Base-by-base conservation (phyloP, 2,329 filamentous ascomycete species). In the Aspergillus fumigatiaffinis region DNA sequence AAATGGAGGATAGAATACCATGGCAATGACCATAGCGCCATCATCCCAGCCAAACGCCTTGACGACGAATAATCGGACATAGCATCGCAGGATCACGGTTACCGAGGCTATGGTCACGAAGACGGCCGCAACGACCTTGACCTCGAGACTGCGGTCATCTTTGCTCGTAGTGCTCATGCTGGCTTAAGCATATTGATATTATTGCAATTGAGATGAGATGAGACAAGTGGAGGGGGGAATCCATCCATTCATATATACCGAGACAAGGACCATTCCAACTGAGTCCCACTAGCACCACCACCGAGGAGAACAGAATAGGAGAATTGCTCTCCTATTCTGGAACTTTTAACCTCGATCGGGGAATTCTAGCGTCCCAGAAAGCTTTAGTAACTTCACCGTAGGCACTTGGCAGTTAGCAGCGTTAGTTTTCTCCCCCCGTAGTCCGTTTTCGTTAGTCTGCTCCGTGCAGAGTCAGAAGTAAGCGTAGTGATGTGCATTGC, bases 21-120 rank as follows among this genome's bases (percentile, higher is more conserved):
- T 46, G 6, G 69, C 66, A 52, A 66, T 7, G 9, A 73, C 65
- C 70, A 73, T 73, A 2, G 62, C 50, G 0, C 57, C 62, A 56
- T 73, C 71, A 65, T 73, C 71, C 61, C 66, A 66, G 38, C 71
- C 71, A 58, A 73, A 71, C 3, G 60, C 66, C 54, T 68, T 70
- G 17, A 72, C 67, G 4, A 73, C 38, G 44, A 61, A 63, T 41
- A 60, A 60, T 3, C 71, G 69, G 46, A 72, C 68, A 59, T 73
- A 73, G 35, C 66, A 69, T 26, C 70, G 68, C 52, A 72, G 55
- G 25, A 65, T 61, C 17, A 71, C 67, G 6, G 67, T 54, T 8
- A 72, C 60, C 17, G 47, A 56, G 21, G 68, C 68, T 12, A 71
- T 57, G 1, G 69, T 53, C 59, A 71, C 54, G 41, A 72, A 71